A percentile compares a stretch with the other conserved stretches of the same genome.
These are phyloP conservation scores for Xerocomellus intermedius DNA, from an alignment of 768 basidiomycete genomes.

Conservation along the genomic window DNA sequence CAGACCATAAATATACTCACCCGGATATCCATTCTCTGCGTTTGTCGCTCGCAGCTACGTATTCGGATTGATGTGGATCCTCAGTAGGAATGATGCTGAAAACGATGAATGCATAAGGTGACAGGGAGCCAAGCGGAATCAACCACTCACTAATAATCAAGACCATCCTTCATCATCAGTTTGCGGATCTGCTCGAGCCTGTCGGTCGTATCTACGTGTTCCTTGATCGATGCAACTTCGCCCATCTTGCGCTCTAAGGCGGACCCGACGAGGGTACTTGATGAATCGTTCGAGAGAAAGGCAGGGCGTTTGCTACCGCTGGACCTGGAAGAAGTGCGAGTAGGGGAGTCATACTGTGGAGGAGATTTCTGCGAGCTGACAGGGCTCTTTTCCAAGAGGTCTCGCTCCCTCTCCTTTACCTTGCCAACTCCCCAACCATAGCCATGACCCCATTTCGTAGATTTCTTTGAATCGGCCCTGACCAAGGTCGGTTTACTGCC, in stretches of 20 bases:
- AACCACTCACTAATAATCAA: constrained; percentile 72
- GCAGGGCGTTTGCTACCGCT: constrained; percentile 41
- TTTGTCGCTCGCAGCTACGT: constrained; percentile 73
- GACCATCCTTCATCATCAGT: constrained; percentile 61
- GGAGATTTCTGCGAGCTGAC: constrained; percentile 39
- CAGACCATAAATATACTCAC: constrained; percentile 43
- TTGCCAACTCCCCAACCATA: constrained; percentile 70
- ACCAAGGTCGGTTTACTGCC: constrained; percentile 45
- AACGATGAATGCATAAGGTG: constrained; percentile 6
- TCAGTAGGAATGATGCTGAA: constrained; percentile 73
- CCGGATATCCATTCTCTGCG: constrained; percentile 77
- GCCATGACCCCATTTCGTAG: constrained; percentile 67
- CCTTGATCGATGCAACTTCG: constrained; percentile 54
- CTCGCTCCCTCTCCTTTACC: constrained; percentile 45
- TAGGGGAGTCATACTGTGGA: constrained; percentile 31
- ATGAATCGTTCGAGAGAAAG: constrained; percentile 58
- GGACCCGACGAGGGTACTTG: constrained; percentile 73
- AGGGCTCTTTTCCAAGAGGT: constrained; percentile 33
- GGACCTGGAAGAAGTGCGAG: constrained; percentile 40
- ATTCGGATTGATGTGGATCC: constrained; percentile 84
- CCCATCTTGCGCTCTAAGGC: constrained; percentile 68
- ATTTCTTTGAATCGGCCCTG: constrained; percentile 55
- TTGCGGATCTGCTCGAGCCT: constrained; percentile 61
- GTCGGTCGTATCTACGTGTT: constrained; percentile 55
- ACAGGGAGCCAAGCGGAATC: not conserved